Evolutionary conservation across 805 yeast species (phyloP).

Genomic region (Candida palmyrensis): DNA sequence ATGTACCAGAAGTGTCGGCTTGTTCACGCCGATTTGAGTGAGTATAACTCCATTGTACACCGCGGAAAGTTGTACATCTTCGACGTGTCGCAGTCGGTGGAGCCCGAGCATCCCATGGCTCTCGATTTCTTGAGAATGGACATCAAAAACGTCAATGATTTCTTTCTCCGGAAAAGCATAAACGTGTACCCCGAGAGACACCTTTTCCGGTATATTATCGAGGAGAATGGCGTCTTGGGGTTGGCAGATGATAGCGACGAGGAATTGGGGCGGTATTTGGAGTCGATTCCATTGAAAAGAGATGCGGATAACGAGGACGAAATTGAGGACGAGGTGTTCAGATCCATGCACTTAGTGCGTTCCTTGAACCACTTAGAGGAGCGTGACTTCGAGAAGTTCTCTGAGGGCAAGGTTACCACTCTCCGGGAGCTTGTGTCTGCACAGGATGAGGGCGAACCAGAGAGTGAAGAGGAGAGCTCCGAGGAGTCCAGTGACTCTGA

Average conservation of each 20-base stretch:
- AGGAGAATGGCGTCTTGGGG: constrained; percentile 34
- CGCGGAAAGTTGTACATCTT: constrained; percentile 73
- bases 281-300: constrained; percentile 52
- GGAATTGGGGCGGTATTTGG: constrained; percentile 38
- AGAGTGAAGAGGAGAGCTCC: constrained; percentile 39
- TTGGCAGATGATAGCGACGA: constrained; percentile 36
- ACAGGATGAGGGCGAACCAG: constrained; percentile 20
- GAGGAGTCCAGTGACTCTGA: constrained; percentile 37
- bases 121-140: constrained; percentile 96
- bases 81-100: constrained; percentile 96
- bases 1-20: constrained; percentile 84
- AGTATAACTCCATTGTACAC: constrained; percentile 88
- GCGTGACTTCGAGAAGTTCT: constrained; percentile 76
- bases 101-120: constrained; percentile 97
- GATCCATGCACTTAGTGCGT: constrained; percentile 73
- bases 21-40: constrained; percentile 96
- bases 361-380: constrained; percentile 84
- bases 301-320: constrained; percentile 45
- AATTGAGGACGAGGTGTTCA: constrained; percentile 73
- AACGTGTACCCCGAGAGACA: constrained; percentile 76
- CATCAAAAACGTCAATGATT: constrained; percentile 90
- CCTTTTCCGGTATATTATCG: constrained; percentile 73
- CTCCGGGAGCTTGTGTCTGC: constrained; percentile 51
- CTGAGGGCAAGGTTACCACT: constrained; percentile 76
- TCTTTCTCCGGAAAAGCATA: constrained; percentile 67